Base-by-base conservation (phyloP, 805 yeast genomes). In the Saccharomycopsis sp. region DNA sequence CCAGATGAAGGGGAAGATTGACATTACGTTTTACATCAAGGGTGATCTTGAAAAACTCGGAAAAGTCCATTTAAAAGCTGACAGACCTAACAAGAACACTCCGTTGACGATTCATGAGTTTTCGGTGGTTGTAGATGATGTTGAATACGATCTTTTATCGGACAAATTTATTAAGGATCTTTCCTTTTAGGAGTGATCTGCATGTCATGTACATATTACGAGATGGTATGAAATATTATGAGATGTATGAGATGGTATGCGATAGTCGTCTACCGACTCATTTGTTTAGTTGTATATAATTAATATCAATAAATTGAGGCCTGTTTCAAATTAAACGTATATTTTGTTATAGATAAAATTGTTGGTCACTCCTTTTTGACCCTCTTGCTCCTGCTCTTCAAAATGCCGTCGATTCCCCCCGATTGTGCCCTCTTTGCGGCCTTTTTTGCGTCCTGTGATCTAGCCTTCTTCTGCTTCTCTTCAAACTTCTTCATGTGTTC, bases 1-100 rank as follows among this genome's bases (percentile, higher is more conserved):
- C 65, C 89, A 94, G 29, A 90, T 89, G 61, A 78, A 83, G 62
- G 97, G 97, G 24, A 75, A 80, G 19, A 87, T 94, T 47, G 87
- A 93, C 69, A 81, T 94, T 62, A 70, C 71, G 29, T 91, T 90
- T 66, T 72, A 77, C 41, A 87, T 90, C 42, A 78, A 78, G 64
- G 99, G 98, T 9, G 79, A 79, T 56, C 77, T 78, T 64, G 77
- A 75, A 17, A 67, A 71, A 3, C 81, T 80, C 1, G 85, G 82
- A 17, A 75, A 79, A 62, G 80, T 83, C 49, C 77, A 70, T 61
- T 79, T 94, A 69, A 79, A 81, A 60, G 96, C 97, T n/a, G 79
- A 79, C 58, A 81, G 93, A 70, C 81, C 80, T 47, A 77, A 81
- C 55, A 79, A 80, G 63, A 73, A 75, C 52, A 82, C 81, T 47